A percentile compares a stretch with the other conserved stretches of the same genome.
These are phyloP conservation scores for Vickermania spadyakhi DNA, from an alignment of 208 protist species.

Conservation along the genomic window DNA sequence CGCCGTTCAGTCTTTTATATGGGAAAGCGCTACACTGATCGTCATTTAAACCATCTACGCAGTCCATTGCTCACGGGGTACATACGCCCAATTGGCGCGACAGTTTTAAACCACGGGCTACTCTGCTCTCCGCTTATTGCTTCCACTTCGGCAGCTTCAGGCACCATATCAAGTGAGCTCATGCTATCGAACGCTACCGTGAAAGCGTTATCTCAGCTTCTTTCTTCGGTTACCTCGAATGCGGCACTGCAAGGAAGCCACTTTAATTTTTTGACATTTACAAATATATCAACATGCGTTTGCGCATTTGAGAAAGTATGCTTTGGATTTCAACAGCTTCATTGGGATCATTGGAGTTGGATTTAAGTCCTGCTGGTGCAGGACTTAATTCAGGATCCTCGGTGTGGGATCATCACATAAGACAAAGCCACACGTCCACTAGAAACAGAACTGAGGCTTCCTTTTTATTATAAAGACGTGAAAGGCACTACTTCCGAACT, in stretches of 20 bases:
- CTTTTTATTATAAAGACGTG: too few relatives aligned
- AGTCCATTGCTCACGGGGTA: constrained; percentile 76
- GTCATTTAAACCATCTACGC: constrained; percentile 67
- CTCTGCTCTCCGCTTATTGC: constrained; percentile 29
- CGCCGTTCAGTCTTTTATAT: constrained; percentile 76
- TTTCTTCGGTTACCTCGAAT: constrained; percentile 38
- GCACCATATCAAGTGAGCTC: constrained; percentile 7
- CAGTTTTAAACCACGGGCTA: constrained; percentile 25
- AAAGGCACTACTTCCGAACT: too few relatives aligned
- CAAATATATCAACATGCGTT: constrained; percentile 85
- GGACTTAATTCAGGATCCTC: too few relatives aligned
- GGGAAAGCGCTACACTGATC: constrained; percentile 66
- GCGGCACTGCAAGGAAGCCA: constrained; percentile 25
- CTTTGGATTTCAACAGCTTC: constrained; percentile 20
- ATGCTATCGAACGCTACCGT: constrained; percentile 10
- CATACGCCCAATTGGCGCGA: constrained; percentile 40
- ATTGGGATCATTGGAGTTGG: too few relatives aligned
- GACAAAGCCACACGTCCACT: too few relatives aligned
- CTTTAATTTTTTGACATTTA: constrained; percentile 41
- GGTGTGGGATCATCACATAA: too few relatives aligned
- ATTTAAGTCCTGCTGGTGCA: too few relatives aligned
- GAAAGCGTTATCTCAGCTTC: constrained; percentile 38
- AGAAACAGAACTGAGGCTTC: too few relatives aligned
- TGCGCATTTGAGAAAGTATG: constrained; percentile 86
- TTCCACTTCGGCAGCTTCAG: constrained; percentile 19